Base-by-base conservation (phyloP, 1,139 yeast species). In the Debaryomyces nepalensis region DNA sequence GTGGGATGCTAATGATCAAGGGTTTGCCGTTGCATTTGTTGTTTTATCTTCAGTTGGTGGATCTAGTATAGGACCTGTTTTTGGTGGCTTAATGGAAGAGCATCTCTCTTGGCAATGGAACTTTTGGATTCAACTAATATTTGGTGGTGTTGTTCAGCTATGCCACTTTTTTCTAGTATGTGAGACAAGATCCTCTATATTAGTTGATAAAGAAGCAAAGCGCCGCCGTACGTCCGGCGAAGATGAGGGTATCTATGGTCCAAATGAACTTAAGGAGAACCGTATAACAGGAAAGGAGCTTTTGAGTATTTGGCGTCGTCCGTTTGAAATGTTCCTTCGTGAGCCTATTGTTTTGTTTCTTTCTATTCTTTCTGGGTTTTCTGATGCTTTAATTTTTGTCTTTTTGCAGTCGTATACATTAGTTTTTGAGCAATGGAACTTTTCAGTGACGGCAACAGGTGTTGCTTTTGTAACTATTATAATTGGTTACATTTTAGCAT, bases 21-120 rank as follows among this genome's bases (percentile, higher is more conserved):
- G 68, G 8, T 63, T 42, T 39, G 72, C 70, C 1, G 67, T 67
- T 24, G 66, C 70, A 2, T 64, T 53, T 43, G 62, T 67, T 22
- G 71, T 66, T 15, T 58, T 67, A 36, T 61, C 70, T 2, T 62
- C 68, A 0, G 71, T 67, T 4, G 68, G 66, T 5, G 73, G 73
- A 10, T 57, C 68, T 4, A 53, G 64, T 14, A 42, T 66, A 24
- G 73, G 73, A 9, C 72, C 72, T 6, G 51, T 66, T 34, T 61
- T 66, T 39, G 71, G 72, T 12, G 70, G 68, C 7, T 52, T 66
- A 33, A 55, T 63, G 32, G 59, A 63, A 43, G 52, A 53, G 6
- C 51, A 52, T 16, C 53, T 62, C 23, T 37, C 48, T 4, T 63
- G 69, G 63, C 48, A 58, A 24, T 65, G 72, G 71, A 59, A 60